Evolutionary conservation across 2,329 filamentous ascomycete genomes (phyloP), one percentile per base, ranked within the genome.

Genomic region (Chrysoporthe cubensis): DNA sequence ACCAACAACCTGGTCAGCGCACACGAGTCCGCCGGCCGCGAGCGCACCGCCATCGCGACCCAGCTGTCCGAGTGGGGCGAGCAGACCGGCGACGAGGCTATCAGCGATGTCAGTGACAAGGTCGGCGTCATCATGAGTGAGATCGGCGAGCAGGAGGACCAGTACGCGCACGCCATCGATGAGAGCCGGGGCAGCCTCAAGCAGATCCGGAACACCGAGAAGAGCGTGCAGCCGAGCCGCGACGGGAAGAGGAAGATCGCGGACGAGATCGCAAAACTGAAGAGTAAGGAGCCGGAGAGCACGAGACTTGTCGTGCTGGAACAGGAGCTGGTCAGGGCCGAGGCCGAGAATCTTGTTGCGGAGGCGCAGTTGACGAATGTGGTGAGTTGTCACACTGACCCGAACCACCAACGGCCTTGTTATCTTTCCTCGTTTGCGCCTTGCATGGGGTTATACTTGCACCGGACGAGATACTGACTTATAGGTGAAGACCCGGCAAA

Each of bases 31-130:
- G 96, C 95, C 7, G 93, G 90, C 61, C 91, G 91, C 69, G 95
- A 97, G 82, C 92, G 94, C 67, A 82, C 93, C 69, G 88, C 89
- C 62, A 94, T 98, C 75, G 96, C 94, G 18, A 89, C 90, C 13
- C 95, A 98, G 82, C 88, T 99, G 57, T 97, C 93, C 8, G 94
- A 98, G 73, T 99, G 96, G 96, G 96, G 96, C 67, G 94, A 98
- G 81, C 88, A 92, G 69, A 97, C 94, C 1, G 87, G 88, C 64
- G 96, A 99, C 75, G 93, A 97, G 70, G 88, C 90, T 63, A 85
- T 98, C 75, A 93, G 89, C 64, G 96, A 98, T 77, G 87, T 99
- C 73, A 94, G 92, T 68, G 96, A 98, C 85, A 99, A 99, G 85
- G 85, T 99, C 64, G 96, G 94, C 63, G 95, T 98, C 50, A 83